Percentiles rank a stretch among this genome's conserved stretches.
These are phyloP conservation scores for Rostrohypoxylon terebratum DNA, from an alignment of 495 filamentous ascomycete genomes.

Conservation along the genomic window DNA sequence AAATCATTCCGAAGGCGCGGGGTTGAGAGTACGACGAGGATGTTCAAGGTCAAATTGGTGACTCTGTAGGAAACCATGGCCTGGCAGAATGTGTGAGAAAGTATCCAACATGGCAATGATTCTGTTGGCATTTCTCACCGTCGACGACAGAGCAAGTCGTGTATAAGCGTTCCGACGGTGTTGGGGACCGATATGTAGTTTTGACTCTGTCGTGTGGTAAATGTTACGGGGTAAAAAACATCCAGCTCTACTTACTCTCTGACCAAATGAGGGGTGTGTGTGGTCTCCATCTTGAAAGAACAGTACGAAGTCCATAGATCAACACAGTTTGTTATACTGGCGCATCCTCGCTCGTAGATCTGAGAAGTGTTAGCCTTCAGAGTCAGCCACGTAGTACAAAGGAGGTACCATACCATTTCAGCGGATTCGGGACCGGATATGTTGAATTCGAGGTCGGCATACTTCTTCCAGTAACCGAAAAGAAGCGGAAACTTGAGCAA, in stretches of 20 bases:
- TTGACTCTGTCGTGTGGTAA: conserved; percentile 51
- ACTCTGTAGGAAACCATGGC: conserved; percentile 61
- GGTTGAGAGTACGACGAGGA: conserved; percentile 55
- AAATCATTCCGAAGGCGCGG: conserved; percentile 60
- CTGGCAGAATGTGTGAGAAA: conserved; percentile 71
- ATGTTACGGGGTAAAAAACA: conserved; percentile 78
- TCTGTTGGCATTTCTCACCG: conserved; percentile 67
- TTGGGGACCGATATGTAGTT: conserved; percentile 50
- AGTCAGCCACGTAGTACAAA: background rate
- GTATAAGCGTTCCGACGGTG: conserved; percentile 34
- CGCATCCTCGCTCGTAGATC: conserved; percentile 96
- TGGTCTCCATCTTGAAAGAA: conserved; percentile 96
- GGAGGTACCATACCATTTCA: conserved; percentile 79
- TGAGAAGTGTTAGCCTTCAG: conserved; percentile 47
- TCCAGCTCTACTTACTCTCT: conserved; percentile 95
- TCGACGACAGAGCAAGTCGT: conserved; percentile 54
- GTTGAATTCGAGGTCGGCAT: conserved; percentile 96
- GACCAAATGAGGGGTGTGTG: conserved; percentile 92
- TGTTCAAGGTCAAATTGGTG: conserved; percentile 59
- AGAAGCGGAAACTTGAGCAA: conserved; percentile 94
- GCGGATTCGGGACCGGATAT: conserved; percentile 97
- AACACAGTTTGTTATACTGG: conserved; percentile 91
- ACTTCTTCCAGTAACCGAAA: conserved; percentile 99
- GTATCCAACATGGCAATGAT: conserved; percentile 60
- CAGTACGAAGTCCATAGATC: conserved; percentile 98